A percentile compares a stretch with the other conserved stretches of the same genome.
phyloP scores from a whole-genome alignment of 768 basidiomycete genomes.

The Leccinum rimulosum region DNA sequence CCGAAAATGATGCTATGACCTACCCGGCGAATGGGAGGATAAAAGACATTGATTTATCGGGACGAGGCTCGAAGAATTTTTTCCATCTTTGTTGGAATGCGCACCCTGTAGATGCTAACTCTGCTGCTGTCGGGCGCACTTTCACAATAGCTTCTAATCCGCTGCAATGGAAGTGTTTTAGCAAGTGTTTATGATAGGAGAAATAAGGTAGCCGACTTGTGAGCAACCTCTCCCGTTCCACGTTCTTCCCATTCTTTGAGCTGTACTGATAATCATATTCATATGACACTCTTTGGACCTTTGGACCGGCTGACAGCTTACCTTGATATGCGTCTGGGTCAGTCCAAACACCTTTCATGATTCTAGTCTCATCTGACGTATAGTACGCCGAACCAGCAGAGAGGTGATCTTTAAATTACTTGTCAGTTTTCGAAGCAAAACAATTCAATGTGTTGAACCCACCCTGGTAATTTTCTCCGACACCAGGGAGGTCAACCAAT shows the following conservation, averaged over 20 bases:
- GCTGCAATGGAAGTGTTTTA: conserved; percentile 28
- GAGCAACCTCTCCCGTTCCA: conserved; percentile 49
- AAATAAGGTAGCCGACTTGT: conserved; percentile 41
- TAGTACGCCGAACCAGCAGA: not conserved
- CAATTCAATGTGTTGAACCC: not conserved
- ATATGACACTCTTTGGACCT: not conserved
- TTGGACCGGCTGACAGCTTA: not conserved
- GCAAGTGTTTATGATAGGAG: not conserved
- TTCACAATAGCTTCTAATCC: conserved; percentile 54
- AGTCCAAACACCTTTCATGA: not conserved
- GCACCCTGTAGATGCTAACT: conserved; percentile 44
- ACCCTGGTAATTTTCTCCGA: conserved; percentile 39
- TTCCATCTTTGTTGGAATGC: conserved; percentile 51
- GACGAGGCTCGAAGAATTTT: conserved; percentile 43
- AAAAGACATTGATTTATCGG: conserved; percentile 56
- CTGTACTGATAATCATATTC: conserved; percentile 20
- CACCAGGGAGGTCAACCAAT: not conserved
- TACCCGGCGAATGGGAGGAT: conserved; percentile 42
- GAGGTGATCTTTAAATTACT: not conserved
- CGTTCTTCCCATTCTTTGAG: conserved; percentile 31
- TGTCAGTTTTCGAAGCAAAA: not conserved
- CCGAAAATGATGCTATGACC: not conserved
- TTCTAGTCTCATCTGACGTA: not conserved
- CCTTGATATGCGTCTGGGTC: not conserved
- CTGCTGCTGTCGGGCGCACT: conserved; percentile 48